Evolutionary conservation across 2,329 filamentous ascomycete genomes (phyloP).

Genomic region (Pezicula rhizophila): DNA sequence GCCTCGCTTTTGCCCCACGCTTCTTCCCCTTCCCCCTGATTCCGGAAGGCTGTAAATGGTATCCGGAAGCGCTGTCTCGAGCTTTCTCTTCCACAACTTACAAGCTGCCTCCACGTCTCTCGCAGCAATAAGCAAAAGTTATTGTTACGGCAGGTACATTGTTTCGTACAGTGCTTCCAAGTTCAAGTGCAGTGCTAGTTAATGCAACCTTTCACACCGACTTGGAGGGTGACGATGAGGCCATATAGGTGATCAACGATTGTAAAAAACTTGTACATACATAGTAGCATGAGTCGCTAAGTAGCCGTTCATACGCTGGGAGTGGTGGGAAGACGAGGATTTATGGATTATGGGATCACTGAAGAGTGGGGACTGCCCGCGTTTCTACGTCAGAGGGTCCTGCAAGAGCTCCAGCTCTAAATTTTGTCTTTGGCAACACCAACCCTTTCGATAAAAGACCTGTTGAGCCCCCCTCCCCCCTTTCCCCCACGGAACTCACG

Average conservation of each 20-base stretch:
- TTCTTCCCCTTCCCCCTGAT: conserved; percentile 1
- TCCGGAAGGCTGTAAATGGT: not conserved
- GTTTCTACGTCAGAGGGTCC: not conserved
- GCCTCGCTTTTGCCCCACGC: not conserved
- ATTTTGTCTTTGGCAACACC: not conserved
- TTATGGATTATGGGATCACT: not conserved
- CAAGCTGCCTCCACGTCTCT: not conserved
- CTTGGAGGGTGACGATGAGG: too few species aligned
- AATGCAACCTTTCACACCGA: too few species aligned
- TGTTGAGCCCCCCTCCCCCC: too few species aligned
- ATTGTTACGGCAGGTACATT: too few species aligned
- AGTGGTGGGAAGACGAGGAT: not conserved
- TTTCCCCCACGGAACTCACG: not conserved
- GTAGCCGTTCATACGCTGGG: not conserved
- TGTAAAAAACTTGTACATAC: too few species aligned
- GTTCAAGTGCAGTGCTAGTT: too few species aligned
- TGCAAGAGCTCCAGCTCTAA: not conserved
- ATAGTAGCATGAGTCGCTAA: too few species aligned
- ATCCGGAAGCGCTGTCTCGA: not conserved
- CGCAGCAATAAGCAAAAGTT: too few species aligned
- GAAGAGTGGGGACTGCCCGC: not conserved
- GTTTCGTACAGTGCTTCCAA: not conserved
- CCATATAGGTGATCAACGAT: too few species aligned
- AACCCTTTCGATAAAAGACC: not conserved
- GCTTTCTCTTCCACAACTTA: not conserved